Conservation (phyloP, 768 basidiomycete species). For the Mycena alexandri region DNA sequence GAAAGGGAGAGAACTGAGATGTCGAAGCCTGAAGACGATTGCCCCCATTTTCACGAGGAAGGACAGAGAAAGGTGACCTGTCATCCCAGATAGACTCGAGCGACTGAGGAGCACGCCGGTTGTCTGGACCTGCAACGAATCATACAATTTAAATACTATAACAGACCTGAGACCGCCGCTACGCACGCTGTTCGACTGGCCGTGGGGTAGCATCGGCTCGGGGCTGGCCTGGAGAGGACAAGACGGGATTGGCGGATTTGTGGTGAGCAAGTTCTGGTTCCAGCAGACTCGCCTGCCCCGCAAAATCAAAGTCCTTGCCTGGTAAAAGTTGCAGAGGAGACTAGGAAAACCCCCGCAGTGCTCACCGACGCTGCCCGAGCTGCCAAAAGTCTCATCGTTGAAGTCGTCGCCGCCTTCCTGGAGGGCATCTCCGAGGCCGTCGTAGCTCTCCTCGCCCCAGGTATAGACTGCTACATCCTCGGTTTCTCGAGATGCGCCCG, state of each 20-base stretch:
- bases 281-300: constrained; percentile 52
- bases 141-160: constrained; percentile 9
- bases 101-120: constrained; percentile 58
- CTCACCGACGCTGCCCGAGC: constrained; percentile 77
- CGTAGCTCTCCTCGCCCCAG: constrained; percentile 92
- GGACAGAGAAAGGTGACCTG: constrained; percentile 79
- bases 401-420: constrained; percentile 92
- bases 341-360: constrained; percentile 24
- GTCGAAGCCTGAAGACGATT: constrained; percentile 55
- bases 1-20: constrained; percentile 57
- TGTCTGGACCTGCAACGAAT: constrained; percentile 45
- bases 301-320: constrained; percentile 96
- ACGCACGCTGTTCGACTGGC: constrained; percentile 28
- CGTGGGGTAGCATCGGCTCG: constrained; percentile 9
- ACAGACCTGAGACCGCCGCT: neutral
- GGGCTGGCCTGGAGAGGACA: constrained; percentile 7
- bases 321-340: constrained; percentile 34
- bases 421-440: constrained; percentile 89
- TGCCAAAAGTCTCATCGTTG: constrained; percentile 98
- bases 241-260: constrained; percentile 13
- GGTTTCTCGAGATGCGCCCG: constrained; percentile 63
- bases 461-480: constrained; percentile 93
- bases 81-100: constrained; percentile 88
- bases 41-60: constrained; percentile 67
- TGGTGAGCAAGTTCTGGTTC: constrained; percentile 47